These are phyloP conservation scores for Aspergillus unguis DNA, from an alignment of 2,329 filamentous ascomycete species.

Conservation along the genomic window DNA sequence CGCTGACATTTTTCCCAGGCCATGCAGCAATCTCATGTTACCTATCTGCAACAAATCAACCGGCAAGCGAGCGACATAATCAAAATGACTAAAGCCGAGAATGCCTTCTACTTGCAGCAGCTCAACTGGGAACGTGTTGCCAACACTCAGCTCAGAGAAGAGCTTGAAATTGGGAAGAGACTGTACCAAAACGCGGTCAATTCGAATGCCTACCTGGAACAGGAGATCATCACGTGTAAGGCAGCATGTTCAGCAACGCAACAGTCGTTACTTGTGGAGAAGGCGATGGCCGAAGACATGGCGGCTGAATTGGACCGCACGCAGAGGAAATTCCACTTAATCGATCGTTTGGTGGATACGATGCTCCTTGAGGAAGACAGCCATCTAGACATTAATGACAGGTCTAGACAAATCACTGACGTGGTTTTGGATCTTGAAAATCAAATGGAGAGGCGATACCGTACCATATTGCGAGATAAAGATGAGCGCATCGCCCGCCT, in stretches of 20 bases:
- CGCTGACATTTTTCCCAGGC: not conserved
- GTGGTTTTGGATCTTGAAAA: not conserved
- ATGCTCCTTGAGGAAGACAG: not conserved
- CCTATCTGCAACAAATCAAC: not conserved
- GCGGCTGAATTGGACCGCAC: not conserved
- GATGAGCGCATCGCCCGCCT: not conserved
- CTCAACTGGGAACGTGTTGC: not conserved
- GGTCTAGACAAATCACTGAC: not conserved
- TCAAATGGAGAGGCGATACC: not conserved
- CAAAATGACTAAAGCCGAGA: not conserved
- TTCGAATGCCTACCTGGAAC: not conserved
- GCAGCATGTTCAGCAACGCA: not conserved
- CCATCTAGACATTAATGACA: not conserved
- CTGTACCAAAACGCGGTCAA: not conserved
- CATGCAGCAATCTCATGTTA: not conserved
- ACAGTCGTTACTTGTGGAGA: not conserved
- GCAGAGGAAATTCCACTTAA: not conserved
- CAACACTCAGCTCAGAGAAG: not conserved
- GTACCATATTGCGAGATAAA: not conserved
- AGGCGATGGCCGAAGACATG: not conserved
- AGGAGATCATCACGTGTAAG: not conserved
- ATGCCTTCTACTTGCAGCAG: not conserved
- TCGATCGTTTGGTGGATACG: not conserved
- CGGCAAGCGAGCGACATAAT: not conserved
- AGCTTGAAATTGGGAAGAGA: not conserved